Base-by-base conservation (phyloP, 306 rosid genomes). In the Fagus crenata region DNA sequence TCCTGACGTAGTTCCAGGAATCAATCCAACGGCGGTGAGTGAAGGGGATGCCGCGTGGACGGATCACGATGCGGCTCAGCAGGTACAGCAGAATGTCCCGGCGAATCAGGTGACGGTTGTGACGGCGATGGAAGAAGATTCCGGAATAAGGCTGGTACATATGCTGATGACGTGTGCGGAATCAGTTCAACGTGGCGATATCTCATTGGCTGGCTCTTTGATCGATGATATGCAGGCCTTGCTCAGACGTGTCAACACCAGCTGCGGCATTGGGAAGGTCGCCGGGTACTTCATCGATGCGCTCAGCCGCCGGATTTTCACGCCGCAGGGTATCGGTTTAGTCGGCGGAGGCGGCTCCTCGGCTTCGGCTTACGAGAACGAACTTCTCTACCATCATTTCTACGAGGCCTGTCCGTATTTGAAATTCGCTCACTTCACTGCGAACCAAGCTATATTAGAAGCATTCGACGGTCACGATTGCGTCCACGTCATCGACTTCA, bases 381-480 rank as follows among this genome's bases (percentile, higher is more conserved):
- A 87, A 78, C 81, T 92, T 42, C 77, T 93, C 33, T 92, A 92
- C 71, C 94, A 92, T 55, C 90, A 90, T 81, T 94, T 60, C 78
- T 94, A 94, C 86, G 97, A 94, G 54, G 96, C 96, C 2, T 92
- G 92, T 18, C 97, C 98, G 0, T 94, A 92, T 71, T 83, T 94
- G 31, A 94, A 94, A 79, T 94, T 94, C 85, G 98, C 97, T 1
- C 98, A 94, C 73, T 94, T 94, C 80, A 94, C 97, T 2, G 97
- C 98, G 0, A 94, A 94, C 72, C 97, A 94, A 55, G 98, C 98
- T 3, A 94, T 94, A 46, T 55, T 92, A 0, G 98, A 94, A 36
- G 91, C 98, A 0, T 90, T 92, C 76, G 86, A 89, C 55, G 97
- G 97, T 46, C 92, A 92, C 82, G 90, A 89, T 75, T 84, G 88